These are phyloP conservation scores for Blastocladiella emersonii DNA, from an alignment of 371 early-diverging fungal species.

Conservation along the genomic window DNA sequence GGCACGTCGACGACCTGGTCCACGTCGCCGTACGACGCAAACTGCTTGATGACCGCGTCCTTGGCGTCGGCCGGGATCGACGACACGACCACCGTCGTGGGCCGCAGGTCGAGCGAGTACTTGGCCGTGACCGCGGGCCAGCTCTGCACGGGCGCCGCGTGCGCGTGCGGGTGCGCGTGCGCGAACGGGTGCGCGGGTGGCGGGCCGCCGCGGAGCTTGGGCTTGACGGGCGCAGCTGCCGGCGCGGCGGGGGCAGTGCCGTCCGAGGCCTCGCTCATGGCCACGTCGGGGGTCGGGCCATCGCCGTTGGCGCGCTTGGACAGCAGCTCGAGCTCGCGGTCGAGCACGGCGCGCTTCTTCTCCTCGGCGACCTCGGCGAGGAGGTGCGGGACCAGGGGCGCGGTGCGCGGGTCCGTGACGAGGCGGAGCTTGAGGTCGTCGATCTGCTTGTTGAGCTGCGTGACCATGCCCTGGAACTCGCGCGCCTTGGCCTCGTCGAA, in stretches of 20 bases:
- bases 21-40: not conserved
- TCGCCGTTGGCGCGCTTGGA: slow-evolving; percentile 1
- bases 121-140: not conserved
- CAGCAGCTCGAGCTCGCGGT: slow-evolving; percentile 4
- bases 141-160: not conserved
- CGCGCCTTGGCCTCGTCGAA: not conserved
- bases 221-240: too few relatives aligned
- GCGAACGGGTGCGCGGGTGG: too few relatives aligned
- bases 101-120: slow-evolving; percentile 1
- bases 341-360: not conserved
- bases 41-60: not conserved
- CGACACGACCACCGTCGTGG: not conserved
- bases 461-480: too few relatives aligned
- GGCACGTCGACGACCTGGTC: not conserved
- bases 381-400: too few relatives aligned
- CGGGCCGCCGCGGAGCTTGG: too few relatives aligned
- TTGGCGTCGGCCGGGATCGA: not conserved
- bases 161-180: too few relatives aligned
- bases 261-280: too few relatives aligned
- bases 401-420: too few relatives aligned
- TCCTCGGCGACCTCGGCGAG: slow-evolving; percentile 1
- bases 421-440: too few relatives aligned
- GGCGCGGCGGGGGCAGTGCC: too few relatives aligned
- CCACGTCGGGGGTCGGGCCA: not conserved
- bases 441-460: too few relatives aligned